phyloP scores from a whole-genome alignment of 495 filamentous ascomycete genomes.

The Penicillium pulvis region DNA sequence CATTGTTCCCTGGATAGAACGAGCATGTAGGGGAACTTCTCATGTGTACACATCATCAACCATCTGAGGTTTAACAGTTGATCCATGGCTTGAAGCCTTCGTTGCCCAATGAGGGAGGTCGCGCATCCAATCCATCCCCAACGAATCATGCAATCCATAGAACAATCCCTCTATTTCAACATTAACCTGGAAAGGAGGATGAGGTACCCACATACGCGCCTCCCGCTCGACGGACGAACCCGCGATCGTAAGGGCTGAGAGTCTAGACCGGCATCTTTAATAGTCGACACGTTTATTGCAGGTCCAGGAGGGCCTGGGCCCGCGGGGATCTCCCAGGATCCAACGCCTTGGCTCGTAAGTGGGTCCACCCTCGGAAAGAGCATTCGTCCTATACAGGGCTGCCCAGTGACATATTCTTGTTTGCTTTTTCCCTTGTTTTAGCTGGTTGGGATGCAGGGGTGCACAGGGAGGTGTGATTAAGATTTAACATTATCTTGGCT shows the following conservation, averaged over 20 bases:
- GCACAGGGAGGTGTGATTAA: not conserved
- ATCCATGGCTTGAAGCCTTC: not conserved
- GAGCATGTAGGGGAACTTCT: slow-evolving; percentile 1
- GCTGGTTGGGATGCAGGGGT: not conserved
- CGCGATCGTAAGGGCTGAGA: slow-evolving; percentile 6
- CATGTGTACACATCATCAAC: slow-evolving; percentile 16
- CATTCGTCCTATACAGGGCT: not conserved
- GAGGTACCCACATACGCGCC: slow-evolving; percentile 4
- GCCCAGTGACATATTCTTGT: not conserved
- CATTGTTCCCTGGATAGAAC: slow-evolving; percentile 6
- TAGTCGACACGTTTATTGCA: not conserved
- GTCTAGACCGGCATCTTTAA: slow-evolving; percentile 14
- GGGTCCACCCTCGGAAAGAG: not conserved
- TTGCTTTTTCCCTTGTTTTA: not conserved
- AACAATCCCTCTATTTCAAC: not conserved
- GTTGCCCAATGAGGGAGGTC: not conserved
- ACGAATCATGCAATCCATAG: not conserved
- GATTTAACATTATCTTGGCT: not conserved
- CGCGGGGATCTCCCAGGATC: slow-evolving; percentile 8
- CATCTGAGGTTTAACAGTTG: not conserved
- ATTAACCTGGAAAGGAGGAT: not conserved
- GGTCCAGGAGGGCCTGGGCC: slow-evolving; percentile 8
- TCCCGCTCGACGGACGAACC: slow-evolving; percentile 9
- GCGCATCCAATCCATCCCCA: not conserved
- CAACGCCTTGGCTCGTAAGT: not conserved